Evolutionary conservation across 208 protist species (phyloP).

Genomic region (Zelonia costaricensis): DNA sequence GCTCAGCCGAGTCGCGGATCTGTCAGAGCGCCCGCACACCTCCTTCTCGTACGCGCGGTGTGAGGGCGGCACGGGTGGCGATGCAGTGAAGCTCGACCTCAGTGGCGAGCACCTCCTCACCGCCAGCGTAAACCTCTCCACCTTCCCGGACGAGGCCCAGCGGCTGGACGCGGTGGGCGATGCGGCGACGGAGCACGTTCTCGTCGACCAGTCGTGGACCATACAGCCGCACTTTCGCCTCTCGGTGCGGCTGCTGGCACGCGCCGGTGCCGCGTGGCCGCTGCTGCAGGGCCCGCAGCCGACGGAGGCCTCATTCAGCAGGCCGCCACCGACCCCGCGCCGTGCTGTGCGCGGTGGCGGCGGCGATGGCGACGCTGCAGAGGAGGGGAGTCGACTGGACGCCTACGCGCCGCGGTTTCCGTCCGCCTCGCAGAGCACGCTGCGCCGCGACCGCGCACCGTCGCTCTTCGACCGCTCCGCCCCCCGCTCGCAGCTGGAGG

Average conservation of each 20-base stretch:
- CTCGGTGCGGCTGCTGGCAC: constrained; percentile 4
- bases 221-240: constrained; percentile 14
- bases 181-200: constrained; percentile 1
- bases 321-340: constrained; percentile 3
- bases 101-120: constrained; percentile 7
- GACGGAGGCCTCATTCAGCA: not conserved
- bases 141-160: not conserved
- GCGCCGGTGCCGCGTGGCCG: constrained; percentile 12
- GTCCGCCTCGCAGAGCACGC: constrained; percentile 12
- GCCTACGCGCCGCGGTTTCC: constrained; percentile 1
- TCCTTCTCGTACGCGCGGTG: not conserved
- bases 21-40: not conserved
- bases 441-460: not conserved
- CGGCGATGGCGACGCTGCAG: not conserved
- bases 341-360: too few relatives aligned
- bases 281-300: not conserved
- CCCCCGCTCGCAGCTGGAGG: constrained; percentile 17
- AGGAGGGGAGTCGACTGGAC: not conserved
- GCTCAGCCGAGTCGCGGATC: constrained; percentile 1
- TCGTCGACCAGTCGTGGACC: constrained; percentile 18
- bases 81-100: constrained; percentile 15
- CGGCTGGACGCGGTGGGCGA: not conserved
- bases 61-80: constrained; percentile 5
- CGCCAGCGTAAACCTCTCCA: constrained; percentile 11
- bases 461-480: constrained; percentile 16